phyloP scores from a whole-genome alignment of 2,329 filamentous ascomycete genomes.

The Aureobasidium sp. region DNA sequence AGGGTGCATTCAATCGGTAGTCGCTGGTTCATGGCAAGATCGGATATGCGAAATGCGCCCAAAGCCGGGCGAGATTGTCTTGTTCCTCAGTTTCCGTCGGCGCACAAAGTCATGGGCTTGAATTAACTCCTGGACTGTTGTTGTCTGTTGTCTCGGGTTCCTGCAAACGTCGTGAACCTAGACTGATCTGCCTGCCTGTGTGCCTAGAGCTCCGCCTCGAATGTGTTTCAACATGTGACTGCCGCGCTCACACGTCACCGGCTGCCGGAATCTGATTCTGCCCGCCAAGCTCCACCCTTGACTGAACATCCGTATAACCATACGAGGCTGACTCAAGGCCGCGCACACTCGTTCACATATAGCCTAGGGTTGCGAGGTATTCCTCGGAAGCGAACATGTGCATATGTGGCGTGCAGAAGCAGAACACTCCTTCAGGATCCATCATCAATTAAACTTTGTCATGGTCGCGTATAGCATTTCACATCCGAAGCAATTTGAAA shows the following conservation, averaged over 20 bases:
- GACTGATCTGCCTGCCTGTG: neutral
- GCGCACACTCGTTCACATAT: neutral
- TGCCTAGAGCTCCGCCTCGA: neutral
- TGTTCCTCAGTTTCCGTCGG: neutral
- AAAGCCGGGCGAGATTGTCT: neutral
- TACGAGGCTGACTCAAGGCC: neutral
- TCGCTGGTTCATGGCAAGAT: neutral
- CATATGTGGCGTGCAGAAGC: neutral
- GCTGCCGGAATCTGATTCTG: neutral
- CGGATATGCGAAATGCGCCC: constrained; percentile 5
- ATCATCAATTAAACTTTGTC: neutral
- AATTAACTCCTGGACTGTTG: neutral
- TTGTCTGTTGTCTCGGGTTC: neutral
- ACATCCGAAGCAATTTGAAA: neutral
- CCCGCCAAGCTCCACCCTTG: neutral
- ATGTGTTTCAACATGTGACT: neutral
- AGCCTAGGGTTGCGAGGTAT: neutral
- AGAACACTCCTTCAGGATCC: neutral
- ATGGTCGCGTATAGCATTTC: neutral
- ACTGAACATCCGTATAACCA: neutral
- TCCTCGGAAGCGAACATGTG: neutral
- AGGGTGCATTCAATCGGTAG: constrained; percentile 64
- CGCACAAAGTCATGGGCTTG: neutral
- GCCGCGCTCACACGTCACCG: neutral
- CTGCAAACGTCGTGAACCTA: neutral